phyloP scores from a whole-genome alignment of 192 early-diverging fungal species.

The Coemansia erecta region DNA sequence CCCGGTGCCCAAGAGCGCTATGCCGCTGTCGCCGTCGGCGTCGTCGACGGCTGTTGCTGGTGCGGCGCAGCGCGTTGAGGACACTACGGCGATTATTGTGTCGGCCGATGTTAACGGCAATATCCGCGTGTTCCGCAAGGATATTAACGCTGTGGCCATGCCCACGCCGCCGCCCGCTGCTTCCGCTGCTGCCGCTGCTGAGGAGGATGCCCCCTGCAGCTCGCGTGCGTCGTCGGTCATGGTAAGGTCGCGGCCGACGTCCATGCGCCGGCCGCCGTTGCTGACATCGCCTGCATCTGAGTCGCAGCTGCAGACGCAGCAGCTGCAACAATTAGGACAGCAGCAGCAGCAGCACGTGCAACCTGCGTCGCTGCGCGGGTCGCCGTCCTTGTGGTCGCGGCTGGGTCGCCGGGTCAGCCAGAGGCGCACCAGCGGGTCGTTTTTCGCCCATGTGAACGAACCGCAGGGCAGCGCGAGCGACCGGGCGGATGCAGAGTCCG shows the following conservation, averaged over 20 bases:
- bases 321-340: neutral
- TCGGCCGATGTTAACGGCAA: constrained; percentile 60
- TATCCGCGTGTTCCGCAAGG: constrained; percentile 67
- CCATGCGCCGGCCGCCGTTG: neutral
- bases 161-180: neutral
- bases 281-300: neutral
- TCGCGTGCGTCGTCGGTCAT: neutral
- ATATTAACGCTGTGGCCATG: constrained; percentile 40
- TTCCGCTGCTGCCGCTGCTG: neutral
- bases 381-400: constrained; percentile 37
- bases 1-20: neutral
- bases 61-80: constrained; percentile 19
- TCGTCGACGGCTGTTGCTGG: neutral
- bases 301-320: neutral
- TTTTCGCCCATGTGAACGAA: neutral
- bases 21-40: neutral
- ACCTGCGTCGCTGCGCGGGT: neutral
- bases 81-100: constrained; percentile 59
- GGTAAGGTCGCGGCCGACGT: neutral
- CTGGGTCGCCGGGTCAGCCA: constrained; percentile 33
- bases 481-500: too few species aligned
- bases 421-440: constrained; percentile 8
- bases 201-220: neutral
- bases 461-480: too few species aligned
- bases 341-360: too few species aligned